Percentiles rank a stretch among this genome's conserved stretches.
phyloP scores from a whole-genome alignment of 495 filamentous ascomycete species.

The Diplogelasinospora grovesii region DNA sequence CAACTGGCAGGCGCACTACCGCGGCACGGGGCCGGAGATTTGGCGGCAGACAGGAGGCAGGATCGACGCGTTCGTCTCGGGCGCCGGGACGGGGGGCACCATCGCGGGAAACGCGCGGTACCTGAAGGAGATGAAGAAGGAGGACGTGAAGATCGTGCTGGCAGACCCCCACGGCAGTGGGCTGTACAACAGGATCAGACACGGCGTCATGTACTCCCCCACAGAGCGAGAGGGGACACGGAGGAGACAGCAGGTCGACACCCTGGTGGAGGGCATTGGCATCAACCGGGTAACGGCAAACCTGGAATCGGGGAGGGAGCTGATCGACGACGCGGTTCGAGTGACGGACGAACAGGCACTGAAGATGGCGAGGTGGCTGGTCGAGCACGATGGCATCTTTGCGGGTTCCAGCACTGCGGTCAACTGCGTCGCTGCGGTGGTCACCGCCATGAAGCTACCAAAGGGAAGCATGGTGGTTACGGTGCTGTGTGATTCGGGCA shows the following conservation, averaged over 20 bases:
- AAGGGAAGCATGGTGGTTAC: constrained; percentile 77
- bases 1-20: constrained; percentile 80
- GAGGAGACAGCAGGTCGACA: constrained; percentile 84
- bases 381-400: constrained; percentile 94
- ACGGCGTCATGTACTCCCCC: constrained; percentile 90
- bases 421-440: constrained; percentile 88
- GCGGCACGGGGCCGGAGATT: constrained; percentile 85
- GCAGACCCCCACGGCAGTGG: constrained; percentile 95
- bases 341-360: constrained; percentile 90
- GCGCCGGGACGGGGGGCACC: constrained; percentile 94
- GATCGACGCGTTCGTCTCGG: constrained; percentile 86
- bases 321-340: constrained; percentile 84
- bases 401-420: constrained; percentile 89
- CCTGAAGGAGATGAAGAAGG: constrained; percentile 55
- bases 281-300: constrained; percentile 89
- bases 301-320: constrained; percentile 74
- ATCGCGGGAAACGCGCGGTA: constrained; percentile 79
- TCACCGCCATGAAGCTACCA: constrained; percentile 62
- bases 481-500: constrained; percentile 84
- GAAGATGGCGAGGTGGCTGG: constrained; percentile 89
- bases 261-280: constrained; percentile 92
- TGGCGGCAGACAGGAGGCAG: constrained; percentile 65
- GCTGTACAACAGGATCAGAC: constrained; percentile 79
- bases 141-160: constrained; percentile 63
- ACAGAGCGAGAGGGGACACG: constrained; percentile 88